Percentiles rank a stretch among this genome's conserved stretches.
phyloP scores from a whole-genome alignment of 306 rosid genomes.

The Hylodesmum podocarpum region DNA sequence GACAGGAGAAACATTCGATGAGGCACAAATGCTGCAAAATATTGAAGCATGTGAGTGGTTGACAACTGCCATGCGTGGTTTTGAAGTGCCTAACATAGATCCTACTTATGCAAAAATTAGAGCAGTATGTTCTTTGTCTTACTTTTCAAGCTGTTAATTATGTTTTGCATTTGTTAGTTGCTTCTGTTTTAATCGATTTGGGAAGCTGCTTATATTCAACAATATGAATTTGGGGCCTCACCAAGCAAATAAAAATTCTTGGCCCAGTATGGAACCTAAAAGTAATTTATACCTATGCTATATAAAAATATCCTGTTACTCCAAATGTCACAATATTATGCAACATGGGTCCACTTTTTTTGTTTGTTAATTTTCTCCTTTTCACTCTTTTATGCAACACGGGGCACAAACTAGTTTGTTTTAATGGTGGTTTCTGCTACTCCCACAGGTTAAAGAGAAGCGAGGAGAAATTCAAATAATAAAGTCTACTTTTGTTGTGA shows the following conservation, averaged over 20 bases:
- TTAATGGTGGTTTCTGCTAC: slow-evolving; percentile 30
- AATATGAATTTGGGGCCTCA: neutral
- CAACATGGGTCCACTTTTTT: no score
- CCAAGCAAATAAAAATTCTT: neutral
- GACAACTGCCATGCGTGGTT: slow-evolving; percentile 66
- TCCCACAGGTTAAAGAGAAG: slow-evolving; percentile 84
- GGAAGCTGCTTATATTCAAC: neutral
- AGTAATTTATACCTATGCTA: no score
- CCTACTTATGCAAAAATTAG: slow-evolving; percentile 74
- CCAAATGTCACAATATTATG: no score
- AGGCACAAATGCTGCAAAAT: slow-evolving; percentile 69
- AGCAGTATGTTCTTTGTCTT: slow-evolving; percentile 67
- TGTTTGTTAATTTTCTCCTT: no score
- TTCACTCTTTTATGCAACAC: no score
- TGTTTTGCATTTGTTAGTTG: slow-evolving; percentile 6
- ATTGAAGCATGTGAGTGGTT: slow-evolving; percentile 94
- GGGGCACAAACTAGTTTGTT: no score
- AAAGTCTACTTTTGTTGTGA: slow-evolving; percentile 78
- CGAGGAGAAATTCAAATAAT: slow-evolving; percentile 82
- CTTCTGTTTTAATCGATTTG: neutral
- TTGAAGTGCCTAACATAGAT: slow-evolving; percentile 66
- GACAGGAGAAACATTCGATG: slow-evolving; percentile 85
- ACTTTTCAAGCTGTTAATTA: slow-evolving; percentile 6
- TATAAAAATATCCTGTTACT: no score
- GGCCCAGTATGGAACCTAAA: neutral